Percentiles rank a stretch among this genome's conserved stretches.
These are phyloP conservation scores for Paspalum vaginatum DNA, from an alignment of 176 grass and related monocot genomes.

Conservation along the genomic window DNA sequence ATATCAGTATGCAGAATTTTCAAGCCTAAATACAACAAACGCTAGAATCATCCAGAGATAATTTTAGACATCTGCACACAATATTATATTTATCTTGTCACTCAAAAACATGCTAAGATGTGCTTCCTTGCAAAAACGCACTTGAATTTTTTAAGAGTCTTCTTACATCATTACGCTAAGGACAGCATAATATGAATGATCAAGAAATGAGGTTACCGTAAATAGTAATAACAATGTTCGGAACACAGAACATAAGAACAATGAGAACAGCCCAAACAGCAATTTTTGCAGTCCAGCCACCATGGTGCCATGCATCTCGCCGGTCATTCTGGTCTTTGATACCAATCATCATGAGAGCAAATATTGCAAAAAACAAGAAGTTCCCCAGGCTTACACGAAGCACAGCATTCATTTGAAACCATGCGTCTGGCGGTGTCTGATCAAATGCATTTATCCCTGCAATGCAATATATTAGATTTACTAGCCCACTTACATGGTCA, in stretches of 20 bases:
- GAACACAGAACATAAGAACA: constrained; percentile 90
- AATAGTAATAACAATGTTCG: constrained; percentile 78
- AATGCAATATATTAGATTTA: constrained; percentile 33
- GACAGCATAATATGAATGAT: constrained; percentile 27
- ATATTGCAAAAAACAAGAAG: constrained; percentile 90
- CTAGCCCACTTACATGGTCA: neutral
- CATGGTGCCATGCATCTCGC: constrained; percentile 91
- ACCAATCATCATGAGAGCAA: constrained; percentile 89
- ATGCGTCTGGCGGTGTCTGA: constrained; percentile 57
- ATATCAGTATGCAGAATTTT: neutral
- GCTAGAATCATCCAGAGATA: constrained; percentile 1
- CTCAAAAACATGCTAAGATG: constrained; percentile 10
- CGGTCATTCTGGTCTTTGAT: constrained; percentile 91
- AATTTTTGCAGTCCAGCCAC: constrained; percentile 89
- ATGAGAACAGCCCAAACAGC: constrained; percentile 79
- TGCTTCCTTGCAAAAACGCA: neutral
- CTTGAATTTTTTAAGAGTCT: neutral
- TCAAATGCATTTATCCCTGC: constrained; percentile 62
- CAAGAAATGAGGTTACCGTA: constrained; percentile 66
- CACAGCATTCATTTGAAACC: constrained; percentile 94
- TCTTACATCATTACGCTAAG: constrained; percentile 21
- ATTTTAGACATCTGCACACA: constrained; percentile 11
- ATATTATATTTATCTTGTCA: constrained; percentile 15
- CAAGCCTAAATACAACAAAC: constrained; percentile 20
- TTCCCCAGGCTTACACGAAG: constrained; percentile 91